Conservation (phyloP, 2,329 filamentous ascomycete genomes). For the Trichoderma cornu-damae region DNA sequence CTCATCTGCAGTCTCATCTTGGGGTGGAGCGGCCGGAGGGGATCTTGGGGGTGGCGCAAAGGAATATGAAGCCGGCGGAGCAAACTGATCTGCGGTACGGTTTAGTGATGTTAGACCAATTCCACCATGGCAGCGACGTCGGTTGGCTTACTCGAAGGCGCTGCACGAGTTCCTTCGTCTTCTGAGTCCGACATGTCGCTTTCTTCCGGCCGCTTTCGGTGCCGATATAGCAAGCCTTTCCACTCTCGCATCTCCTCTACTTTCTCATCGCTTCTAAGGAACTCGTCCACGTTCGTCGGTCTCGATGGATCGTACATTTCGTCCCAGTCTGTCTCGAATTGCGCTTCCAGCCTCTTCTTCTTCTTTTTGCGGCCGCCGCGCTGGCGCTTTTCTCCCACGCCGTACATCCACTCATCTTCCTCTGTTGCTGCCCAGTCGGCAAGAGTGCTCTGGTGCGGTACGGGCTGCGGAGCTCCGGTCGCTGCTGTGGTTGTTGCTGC, state of each 20-base stretch:
- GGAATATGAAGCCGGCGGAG: conserved; percentile 52
- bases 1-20: conserved; percentile 63
- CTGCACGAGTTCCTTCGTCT: conserved; percentile 28
- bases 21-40: conserved; percentile 42
- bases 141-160: conserved; percentile 32
- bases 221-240: conserved; percentile 75
- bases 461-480: conserved; percentile 31
- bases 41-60: conserved; percentile 53
- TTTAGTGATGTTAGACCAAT: neutral
- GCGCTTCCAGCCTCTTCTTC: conserved; percentile 57
- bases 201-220: conserved; percentile 46
- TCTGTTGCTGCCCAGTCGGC: conserved; percentile 75
- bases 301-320: conserved; percentile 81
- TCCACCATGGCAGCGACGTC: neutral
- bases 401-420: conserved; percentile 77
- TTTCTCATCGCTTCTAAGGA: conserved; percentile 77
- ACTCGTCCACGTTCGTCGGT: conserved; percentile 81
- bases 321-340: conserved; percentile 74
- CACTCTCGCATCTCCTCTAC: conserved; percentile 75
- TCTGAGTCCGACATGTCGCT: conserved; percentile 40
- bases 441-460: conserved; percentile 60
- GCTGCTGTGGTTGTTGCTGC: conserved; percentile 32
- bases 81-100: conserved; percentile 48
- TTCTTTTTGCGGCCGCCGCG: conserved; percentile 76
- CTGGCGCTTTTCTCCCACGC: conserved; percentile 58